Evolutionary conservation across 148 eudicot genomes (phyloP).

Genomic region (Rhododendron williamsianum): DNA sequence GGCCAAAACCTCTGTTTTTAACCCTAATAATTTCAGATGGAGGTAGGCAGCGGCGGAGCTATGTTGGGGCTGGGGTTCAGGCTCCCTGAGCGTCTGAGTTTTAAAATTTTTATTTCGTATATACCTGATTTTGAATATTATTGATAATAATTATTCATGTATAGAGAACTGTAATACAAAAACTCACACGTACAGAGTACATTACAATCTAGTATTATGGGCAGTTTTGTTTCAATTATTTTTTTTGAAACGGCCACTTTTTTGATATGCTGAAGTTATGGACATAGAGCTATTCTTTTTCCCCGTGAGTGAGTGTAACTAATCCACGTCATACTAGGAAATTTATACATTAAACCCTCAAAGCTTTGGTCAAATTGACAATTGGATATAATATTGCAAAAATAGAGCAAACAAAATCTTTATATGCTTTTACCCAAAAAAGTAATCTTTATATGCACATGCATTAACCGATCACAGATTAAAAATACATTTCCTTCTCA

Average conservation of each 20-base stretch:
- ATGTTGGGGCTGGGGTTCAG: too few relatives aligned
- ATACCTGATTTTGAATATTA: too few relatives aligned
- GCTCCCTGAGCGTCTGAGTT: too few relatives aligned
- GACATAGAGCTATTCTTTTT: neutral
- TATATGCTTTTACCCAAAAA: neutral
- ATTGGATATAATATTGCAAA: too few relatives aligned
- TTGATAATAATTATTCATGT: too few relatives aligned
- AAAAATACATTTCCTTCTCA: neutral
- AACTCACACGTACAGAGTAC: neutral
- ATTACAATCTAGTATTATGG: too few relatives aligned
- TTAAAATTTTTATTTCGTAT: too few relatives aligned
- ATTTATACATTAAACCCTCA: neutral
- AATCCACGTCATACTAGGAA: neutral
- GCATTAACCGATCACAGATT: neutral
- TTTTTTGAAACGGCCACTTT: too few relatives aligned
- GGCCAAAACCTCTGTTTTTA: neutral
- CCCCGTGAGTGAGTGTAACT: neutral
- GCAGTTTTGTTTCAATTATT: too few relatives aligned
- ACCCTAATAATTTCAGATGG: neutral
- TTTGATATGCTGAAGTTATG: neutral
- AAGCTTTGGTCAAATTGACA: neutral
- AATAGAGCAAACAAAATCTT: too few relatives aligned
- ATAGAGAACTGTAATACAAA: neutral
- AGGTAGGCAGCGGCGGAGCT: too few relatives aligned
- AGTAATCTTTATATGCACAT: neutral